These are phyloP conservation scores for Ganoderma sinense DNA, from an alignment of 1,284 basidiomycete genomes.

Conservation along the genomic window DNA sequence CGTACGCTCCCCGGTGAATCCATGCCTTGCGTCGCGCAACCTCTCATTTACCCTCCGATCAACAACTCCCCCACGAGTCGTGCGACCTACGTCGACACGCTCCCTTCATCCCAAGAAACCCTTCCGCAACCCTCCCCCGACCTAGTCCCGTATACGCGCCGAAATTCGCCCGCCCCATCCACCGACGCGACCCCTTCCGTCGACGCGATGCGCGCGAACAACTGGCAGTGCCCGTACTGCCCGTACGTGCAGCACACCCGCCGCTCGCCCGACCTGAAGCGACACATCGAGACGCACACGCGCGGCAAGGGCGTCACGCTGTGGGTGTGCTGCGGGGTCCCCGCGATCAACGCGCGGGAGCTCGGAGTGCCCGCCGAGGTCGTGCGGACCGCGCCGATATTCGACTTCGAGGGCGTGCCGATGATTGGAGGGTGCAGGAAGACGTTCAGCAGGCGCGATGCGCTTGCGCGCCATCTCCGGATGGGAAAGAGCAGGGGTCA, in stretches of 20 bases:
- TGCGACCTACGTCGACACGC: neutral
- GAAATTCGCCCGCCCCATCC: neutral
- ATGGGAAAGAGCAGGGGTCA: slow-evolving; percentile 43
- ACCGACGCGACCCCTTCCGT: neutral
- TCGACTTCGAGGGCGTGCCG: slow-evolving; percentile 41
- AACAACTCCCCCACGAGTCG: neutral
- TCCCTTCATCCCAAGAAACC: neutral
- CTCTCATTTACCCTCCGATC: neutral
- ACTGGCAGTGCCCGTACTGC: slow-evolving; percentile 23
- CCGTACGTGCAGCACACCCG: slow-evolving; percentile 43
- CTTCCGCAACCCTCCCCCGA: neutral
- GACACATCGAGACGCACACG: slow-evolving; percentile 60
- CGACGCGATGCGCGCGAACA: slow-evolving; percentile 1
- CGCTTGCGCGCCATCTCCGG: slow-evolving; percentile 61
- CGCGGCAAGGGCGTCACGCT: slow-evolving; percentile 40
- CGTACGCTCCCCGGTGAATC: neutral
- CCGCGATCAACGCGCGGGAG: slow-evolving; percentile 41
- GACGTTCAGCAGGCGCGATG: slow-evolving; percentile 62
- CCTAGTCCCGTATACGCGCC: neutral
- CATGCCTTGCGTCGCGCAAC: neutral
- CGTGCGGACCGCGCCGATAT: slow-evolving; percentile 39
- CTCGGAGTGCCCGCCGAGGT: slow-evolving; percentile 32
- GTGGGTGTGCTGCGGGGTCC: slow-evolving; percentile 51
- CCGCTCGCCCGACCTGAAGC: slow-evolving; percentile 59
- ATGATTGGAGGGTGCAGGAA: slow-evolving; percentile 59